phyloP scores from a whole-genome alignment of 345 rosid genomes.

The Salix caprea region DNA sequence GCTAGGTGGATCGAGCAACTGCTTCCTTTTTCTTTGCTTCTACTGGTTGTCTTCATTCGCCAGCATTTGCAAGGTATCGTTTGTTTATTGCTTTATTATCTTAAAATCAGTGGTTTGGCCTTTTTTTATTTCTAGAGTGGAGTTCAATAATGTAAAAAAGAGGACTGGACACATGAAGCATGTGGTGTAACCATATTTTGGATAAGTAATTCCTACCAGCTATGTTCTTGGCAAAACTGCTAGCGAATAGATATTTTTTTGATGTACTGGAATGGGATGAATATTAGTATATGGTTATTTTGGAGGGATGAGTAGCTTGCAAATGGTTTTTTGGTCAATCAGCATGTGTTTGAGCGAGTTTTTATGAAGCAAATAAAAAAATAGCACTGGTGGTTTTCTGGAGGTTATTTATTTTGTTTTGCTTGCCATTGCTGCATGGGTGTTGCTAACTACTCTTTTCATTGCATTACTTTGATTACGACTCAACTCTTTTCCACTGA shows the following conservation, averaged over 20 bases:
- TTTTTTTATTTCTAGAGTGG: neutral
- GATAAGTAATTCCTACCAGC: neutral
- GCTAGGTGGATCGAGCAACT: constrained; percentile 98
- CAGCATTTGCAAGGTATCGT: constrained; percentile 96
- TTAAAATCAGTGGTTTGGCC: neutral
- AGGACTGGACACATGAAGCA: neutral
- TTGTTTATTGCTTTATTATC: neutral
- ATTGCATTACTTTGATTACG: neutral
- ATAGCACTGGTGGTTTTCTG: neutral
- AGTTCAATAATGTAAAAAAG: neutral
- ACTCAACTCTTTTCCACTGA: neutral
- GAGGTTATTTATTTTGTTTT: neutral
- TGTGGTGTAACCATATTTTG: neutral
- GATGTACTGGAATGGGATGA: neutral
- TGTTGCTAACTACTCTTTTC: neutral
- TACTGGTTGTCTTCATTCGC: constrained; percentile 93
- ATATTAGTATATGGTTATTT: neutral
- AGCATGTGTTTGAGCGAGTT: neutral
- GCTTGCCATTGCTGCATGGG: neutral
- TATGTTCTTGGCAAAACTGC: neutral
- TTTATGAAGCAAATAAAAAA: neutral
- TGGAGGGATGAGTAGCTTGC: neutral
- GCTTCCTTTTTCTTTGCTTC: constrained; percentile 94
- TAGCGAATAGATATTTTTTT: neutral
- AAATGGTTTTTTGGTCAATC: neutral